Conservation (phyloP, 371 early-diverging fungal species). For the Lichtheimia ornata region DNA sequence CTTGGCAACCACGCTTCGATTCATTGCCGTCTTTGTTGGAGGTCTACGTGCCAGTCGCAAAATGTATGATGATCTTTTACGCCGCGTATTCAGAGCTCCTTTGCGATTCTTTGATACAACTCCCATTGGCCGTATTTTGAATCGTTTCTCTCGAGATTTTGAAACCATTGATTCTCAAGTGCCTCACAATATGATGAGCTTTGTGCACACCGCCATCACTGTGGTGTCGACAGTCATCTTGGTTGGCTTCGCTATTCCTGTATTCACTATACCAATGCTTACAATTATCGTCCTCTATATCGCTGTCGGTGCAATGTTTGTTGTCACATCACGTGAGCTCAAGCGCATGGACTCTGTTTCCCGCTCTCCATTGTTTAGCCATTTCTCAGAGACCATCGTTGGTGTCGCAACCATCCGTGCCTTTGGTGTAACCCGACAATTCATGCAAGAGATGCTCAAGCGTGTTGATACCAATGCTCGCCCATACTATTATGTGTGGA, state of each 20-base stretch:
- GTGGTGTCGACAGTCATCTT: constrained; percentile 63
- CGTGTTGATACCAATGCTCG: constrained; percentile 65
- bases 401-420: constrained; percentile 81
- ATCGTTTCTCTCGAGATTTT: constrained; percentile 69
- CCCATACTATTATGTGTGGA: constrained; percentile 75
- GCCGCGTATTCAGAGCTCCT: constrained; percentile 60
- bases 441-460: constrained; percentile 54
- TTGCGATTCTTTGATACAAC: constrained; percentile 88
- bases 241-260: constrained; percentile 61
- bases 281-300: constrained; percentile 50
- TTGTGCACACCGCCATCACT: constrained; percentile 52
- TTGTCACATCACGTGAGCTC: constrained; percentile 72
- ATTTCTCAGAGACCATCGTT: constrained; percentile 70
- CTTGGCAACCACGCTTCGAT: constrained; percentile 31
- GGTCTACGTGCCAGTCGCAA: constrained; percentile 48
- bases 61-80: constrained; percentile 53
- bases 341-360: constrained; percentile 80
- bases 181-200: constrained; percentile 49
- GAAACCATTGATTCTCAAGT: constrained; percentile 52
- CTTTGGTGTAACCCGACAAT: constrained; percentile 65
- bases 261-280: constrained; percentile 50
- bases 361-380: constrained; percentile 76
- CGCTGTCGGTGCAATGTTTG: constrained; percentile 62
- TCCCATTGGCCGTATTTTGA: constrained; percentile 86
- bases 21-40: constrained; percentile 46